phyloP scores from a whole-genome alignment of 139 green algal species.

The Yamagishiella unicocca region DNA sequence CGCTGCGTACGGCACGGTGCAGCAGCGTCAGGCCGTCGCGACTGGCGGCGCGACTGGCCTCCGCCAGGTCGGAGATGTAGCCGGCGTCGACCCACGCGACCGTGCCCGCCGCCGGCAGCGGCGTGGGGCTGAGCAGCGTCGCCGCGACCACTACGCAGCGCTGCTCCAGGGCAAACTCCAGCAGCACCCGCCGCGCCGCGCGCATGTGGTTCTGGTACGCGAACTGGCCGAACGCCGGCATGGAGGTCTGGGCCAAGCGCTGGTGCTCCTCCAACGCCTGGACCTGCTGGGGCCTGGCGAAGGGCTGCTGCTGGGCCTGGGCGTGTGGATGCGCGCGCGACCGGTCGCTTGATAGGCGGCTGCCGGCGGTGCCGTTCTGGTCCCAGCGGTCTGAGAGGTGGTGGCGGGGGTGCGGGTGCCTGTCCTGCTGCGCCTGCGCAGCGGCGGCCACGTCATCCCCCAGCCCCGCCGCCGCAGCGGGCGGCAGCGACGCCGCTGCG shows the following conservation, averaged over 20 bases:
- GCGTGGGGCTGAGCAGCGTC: not conserved
- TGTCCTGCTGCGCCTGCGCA: not conserved
- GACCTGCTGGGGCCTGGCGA: not conserved
- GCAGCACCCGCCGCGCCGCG: not conserved
- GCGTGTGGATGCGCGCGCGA: not conserved
- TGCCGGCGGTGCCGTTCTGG: not conserved
- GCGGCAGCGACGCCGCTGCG: not conserved
- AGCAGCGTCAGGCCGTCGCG: slow-evolving; percentile 42
- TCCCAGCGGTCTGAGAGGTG: no score
- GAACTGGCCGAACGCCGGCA: not conserved
- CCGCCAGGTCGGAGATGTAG: not conserved
- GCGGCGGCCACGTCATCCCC: not conserved
- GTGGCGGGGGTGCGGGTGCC: no score
- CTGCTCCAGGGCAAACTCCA: slow-evolving; percentile 37
- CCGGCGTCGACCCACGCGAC: not conserved
- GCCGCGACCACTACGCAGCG: not conserved
- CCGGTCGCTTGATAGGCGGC: not conserved
- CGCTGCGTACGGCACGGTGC: slow-evolving; percentile 36
- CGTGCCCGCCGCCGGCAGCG: not conserved
- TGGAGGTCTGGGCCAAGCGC: not conserved
- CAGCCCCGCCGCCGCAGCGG: not conserved
- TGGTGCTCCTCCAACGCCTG: not conserved
- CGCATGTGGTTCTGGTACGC: slow-evolving; percentile 16
- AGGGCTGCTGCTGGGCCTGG: not conserved
- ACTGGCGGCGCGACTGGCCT: not conserved